These are phyloP conservation scores for Termitomyces sp. DNA, from an alignment of 768 basidiomycete species.

Conservation along the genomic window DNA sequence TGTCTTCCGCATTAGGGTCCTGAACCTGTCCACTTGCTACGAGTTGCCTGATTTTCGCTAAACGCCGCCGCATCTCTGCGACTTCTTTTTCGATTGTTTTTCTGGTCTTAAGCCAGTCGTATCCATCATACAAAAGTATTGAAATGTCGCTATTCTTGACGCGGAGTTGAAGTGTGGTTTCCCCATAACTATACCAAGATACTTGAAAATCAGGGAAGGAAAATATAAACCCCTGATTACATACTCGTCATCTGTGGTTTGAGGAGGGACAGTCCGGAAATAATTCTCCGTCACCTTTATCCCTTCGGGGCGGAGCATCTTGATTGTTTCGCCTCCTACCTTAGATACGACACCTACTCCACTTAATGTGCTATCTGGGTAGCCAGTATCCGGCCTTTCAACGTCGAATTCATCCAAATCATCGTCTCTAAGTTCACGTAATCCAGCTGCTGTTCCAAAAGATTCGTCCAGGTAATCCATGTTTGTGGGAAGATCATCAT, in stretches of 20 bases:
- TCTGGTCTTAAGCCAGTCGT: conserved; percentile 88
- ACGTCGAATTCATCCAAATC: conserved; percentile 63
- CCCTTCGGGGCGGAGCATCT: conserved; percentile 58
- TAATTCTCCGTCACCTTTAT: conserved; percentile 71
- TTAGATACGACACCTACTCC: conserved; percentile 46
- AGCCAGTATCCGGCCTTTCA: conserved; percentile 21
- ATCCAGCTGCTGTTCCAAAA: conserved; percentile 71
- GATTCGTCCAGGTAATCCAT: conserved; percentile 82
- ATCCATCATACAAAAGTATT: conserved; percentile 85
- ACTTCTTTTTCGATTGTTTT: conserved; percentile 83
- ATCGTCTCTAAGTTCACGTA: conserved; percentile 67
- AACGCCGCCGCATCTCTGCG: conserved; percentile 77
- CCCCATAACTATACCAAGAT: conserved; percentile 28
- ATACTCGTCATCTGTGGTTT: conserved; percentile 42
- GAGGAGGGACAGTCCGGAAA: conserved; percentile 60
- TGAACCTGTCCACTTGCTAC: conserved; percentile 86
- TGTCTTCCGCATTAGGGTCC: conserved; percentile 68
- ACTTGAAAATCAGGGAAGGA: background rate
- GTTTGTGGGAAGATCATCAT: conserved; percentile 88
- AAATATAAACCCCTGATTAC: conserved; percentile 8
- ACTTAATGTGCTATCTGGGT: conserved; percentile 18
- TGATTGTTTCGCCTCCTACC: conserved; percentile 82
- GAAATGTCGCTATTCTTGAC: conserved; percentile 58
- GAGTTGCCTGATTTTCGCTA: conserved; percentile 88
- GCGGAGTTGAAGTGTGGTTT: conserved; percentile 46